phyloP scores from a whole-genome alignment of 2,329 filamentous ascomycete genomes.

The Arthrobotrys iridis region DNA sequence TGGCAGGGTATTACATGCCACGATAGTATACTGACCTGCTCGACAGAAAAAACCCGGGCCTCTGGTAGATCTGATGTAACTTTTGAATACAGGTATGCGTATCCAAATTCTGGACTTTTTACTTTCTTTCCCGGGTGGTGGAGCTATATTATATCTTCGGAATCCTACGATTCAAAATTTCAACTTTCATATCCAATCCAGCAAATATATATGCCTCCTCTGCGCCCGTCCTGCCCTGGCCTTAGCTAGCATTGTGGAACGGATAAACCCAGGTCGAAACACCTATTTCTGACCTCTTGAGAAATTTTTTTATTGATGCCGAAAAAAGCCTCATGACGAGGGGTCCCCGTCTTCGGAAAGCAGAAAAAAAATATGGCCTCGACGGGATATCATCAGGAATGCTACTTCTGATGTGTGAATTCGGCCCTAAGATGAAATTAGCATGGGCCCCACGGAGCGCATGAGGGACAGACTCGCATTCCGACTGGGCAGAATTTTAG shows the following conservation, averaged over 20 bases:
- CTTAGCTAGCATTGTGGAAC: background rate
- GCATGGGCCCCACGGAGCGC: conserved; percentile 29
- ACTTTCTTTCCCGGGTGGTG: too few species aligned
- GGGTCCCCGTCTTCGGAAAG: conserved; percentile 43
- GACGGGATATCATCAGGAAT: conserved; percentile 17
- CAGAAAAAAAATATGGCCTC: background rate
- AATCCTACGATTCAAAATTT: background rate
- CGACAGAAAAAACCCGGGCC: background rate
- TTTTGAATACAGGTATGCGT: too few species aligned
- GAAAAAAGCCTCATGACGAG: conserved; percentile 52
- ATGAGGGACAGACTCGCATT: conserved; percentile 32
- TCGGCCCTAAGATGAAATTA: conserved; percentile 34
- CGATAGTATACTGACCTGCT: background rate
- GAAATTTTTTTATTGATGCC: conserved; percentile 34
- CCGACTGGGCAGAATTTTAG: conserved; percentile 34
- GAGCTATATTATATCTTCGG: background rate
- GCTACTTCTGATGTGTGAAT: conserved; percentile 25
- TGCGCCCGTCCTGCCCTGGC: background rate
- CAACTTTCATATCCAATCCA: background rate
- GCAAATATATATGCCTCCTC: conserved; percentile 16
- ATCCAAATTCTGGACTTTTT: too few species aligned
- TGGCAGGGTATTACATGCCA: conserved; percentile 2
- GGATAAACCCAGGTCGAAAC: conserved; percentile 37
- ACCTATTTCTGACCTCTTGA: conserved; percentile 20
- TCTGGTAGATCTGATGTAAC: background rate